Evolutionary conservation across 345 rosid species (phyloP).

Genomic region (Alliaria petiolata): DNA sequence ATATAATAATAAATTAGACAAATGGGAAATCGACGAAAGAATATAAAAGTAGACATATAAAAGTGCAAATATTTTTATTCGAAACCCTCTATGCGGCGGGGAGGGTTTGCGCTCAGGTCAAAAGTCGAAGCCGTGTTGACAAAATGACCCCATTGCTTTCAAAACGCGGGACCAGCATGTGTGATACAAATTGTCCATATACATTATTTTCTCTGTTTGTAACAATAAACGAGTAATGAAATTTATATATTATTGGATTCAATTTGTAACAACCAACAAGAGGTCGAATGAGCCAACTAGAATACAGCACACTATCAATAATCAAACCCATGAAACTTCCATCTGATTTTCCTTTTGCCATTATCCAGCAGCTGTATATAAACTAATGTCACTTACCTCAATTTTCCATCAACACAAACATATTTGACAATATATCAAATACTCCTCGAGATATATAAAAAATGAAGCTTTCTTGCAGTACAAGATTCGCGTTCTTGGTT

Average conservation of each 20-base stretch:
- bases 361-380: slow-evolving; percentile 14
- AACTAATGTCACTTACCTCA: not conserved
- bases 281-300: slow-evolving; percentile 20
- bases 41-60: no score
- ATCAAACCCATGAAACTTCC: slow-evolving; percentile 23
- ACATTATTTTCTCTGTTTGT: slow-evolving; percentile 11
- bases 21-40: not conserved
- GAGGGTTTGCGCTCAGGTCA: slow-evolving; percentile 8
- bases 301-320: slow-evolving; percentile 11
- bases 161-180: slow-evolving; percentile 9
- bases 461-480: slow-evolving; percentile 24
- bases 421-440: not conserved
- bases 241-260: slow-evolving; percentile 11
- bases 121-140: slow-evolving; percentile 22
- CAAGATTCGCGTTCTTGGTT: slow-evolving; percentile 15
- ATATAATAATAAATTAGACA: not conserved
- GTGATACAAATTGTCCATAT: slow-evolving; percentile 9
- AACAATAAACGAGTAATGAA: slow-evolving; percentile 23
- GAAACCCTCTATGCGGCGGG: slow-evolving; percentile 7
- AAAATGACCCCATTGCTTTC: not conserved
- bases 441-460: not conserved
- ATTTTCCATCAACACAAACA: slow-evolving; percentile 6
- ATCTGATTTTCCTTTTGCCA: slow-evolving; percentile 4
- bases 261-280: slow-evolving; percentile 24
- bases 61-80: not conserved